These are phyloP conservation scores for Moesziomyces antarcticus DNA, from an alignment of 1,284 basidiomycete species.

Conservation along the genomic window DNA sequence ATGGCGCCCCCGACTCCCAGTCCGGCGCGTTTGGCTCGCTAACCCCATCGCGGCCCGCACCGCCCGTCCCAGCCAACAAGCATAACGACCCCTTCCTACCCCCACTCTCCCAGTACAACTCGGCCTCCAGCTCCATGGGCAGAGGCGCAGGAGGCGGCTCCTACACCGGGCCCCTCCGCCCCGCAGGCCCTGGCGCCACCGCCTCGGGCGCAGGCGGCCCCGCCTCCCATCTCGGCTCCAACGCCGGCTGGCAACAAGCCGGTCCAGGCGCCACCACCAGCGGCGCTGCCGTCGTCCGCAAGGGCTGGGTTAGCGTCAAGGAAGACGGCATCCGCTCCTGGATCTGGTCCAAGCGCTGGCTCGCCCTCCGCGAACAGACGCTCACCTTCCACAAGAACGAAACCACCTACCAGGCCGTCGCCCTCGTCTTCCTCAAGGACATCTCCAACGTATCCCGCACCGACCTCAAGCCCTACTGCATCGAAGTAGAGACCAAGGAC, in stretches of 20 bases:
- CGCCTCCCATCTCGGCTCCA: slow-evolving; percentile 26
- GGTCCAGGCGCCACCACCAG: slow-evolving; percentile 44
- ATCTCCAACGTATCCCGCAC: slow-evolving; percentile 88
- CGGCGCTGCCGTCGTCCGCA: slow-evolving; percentile 59
- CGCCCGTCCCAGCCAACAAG: slow-evolving; percentile 53
- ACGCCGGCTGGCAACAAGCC: slow-evolving; percentile 44
- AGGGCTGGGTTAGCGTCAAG: slow-evolving; percentile 67
- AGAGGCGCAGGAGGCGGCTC: slow-evolving; percentile 59
- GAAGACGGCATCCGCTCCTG: slow-evolving; percentile 75
- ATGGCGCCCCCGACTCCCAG: slow-evolving; percentile 21
- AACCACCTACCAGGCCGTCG: slow-evolving; percentile 75
- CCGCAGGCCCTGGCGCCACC: slow-evolving; percentile 55
- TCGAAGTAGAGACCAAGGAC: slow-evolving; percentile 80
- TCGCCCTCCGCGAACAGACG: slow-evolving; percentile 83
- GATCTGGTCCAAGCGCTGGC: slow-evolving; percentile 91
- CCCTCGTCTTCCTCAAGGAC: slow-evolving; percentile 78
- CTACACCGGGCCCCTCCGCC: slow-evolving; percentile 59
- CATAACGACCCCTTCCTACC: slow-evolving; percentile 57
- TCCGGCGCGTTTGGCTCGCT: slow-evolving; percentile 46
- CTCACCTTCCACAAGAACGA: slow-evolving; percentile 91
- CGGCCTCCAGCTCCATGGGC: slow-evolving; percentile 23
- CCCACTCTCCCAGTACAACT: slow-evolving; percentile 51
- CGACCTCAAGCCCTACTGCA: slow-evolving; percentile 90
- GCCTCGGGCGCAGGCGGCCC: slow-evolving; percentile 24
- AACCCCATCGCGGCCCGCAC: slow-evolving; percentile 61